Evolutionary conservation across 1,139 yeast species (phyloP), one percentile per base, ranked within the genome.

Genomic region (Saccharomyces pastorianus): DNA sequence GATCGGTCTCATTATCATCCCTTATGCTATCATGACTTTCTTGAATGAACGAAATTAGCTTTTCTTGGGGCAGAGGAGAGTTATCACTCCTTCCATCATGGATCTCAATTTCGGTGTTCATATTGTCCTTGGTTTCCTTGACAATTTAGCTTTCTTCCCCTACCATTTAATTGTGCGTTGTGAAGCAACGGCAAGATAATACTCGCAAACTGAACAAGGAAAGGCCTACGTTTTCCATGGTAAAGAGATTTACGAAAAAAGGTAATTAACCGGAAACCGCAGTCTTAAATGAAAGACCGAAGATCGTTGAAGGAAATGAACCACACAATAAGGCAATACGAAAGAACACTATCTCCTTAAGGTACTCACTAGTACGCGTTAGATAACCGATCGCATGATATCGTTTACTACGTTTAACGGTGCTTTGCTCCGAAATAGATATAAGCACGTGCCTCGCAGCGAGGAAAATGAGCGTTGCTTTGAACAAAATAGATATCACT

Each of bases 11-110:
- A 27, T 48, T 13, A n/a, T 53, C 32, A 23, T 46, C 44, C 6
- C 20, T 41, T 17, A 49, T 2, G 2, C 11, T 47, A 8, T 42
- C 27, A 28, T 41, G 52, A 8, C 52, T 46, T 7, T 51, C 55
- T 49, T 54, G 54, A 17, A 59, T 57, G 44, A 59, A 26, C 7
- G 52, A 58, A 23, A 56, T 46, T 26, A 60, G 48, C 42, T 56
- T 60, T 14, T 53, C 53, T 46, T 51, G 44, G 14, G 58, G 52
- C 1, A 61, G 23, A 11, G 64, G 64, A 13, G 59, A 50, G 47
- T 58, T 59, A 5, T 54, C 54, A 17, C 54, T 51, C 51, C 54
- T 58, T 17, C 51, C 55, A 46, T 56, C 57, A 13, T 52, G 47
- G 5, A 56, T 49, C 44, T 56, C 51, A 17, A 38, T 17, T 13